Base-by-base conservation (phyloP, 2,329 filamentous ascomycete genomes). In the Gyromitra esculenta region DNA sequence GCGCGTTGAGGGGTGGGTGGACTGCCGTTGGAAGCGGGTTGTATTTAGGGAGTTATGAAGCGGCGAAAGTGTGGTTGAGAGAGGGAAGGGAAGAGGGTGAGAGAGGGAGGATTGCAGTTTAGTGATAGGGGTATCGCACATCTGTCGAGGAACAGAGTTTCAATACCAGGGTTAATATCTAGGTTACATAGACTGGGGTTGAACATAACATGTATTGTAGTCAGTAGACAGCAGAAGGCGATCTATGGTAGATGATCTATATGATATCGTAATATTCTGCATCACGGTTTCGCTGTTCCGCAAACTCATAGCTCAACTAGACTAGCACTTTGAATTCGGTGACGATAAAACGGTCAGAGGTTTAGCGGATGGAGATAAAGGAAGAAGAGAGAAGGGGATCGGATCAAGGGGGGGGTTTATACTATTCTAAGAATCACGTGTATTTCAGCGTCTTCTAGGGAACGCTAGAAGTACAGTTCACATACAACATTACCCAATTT, bases 21-120 rank as follows among this genome's bases (percentile, higher is more conserved):
- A 96, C 94, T 13, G 91, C 93, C 69, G 79, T 96, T 4, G 93
- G 93, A 0, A 91, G 91, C 82, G 93, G 93, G 2, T 84, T 97
- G 72, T 97, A 97, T 85, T 84, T 97, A 54, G 92, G 93, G 31
- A 91, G 92, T 56, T 97, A 97, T 84, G 94, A 97, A 83, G 90
- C 90, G 79, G 91, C 92, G 8, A 90, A 93, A 81, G 85, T 88
- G 50, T 92, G 89, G 86, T 82, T 91, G 78, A 85, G 84, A 64
- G 81, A 82, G 60, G 82, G 83, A 68, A 87, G 85, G 78, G 83
- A 84, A 67, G 82, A 79, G 54, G 85, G 86, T 62, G 85, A 86
- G 15, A 85, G 83, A 84, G 43, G 21, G 43, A 56, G 3, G 5
- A 5, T 64, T 13, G 9, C 39, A 6, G 35, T 64, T 48, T 65